These are phyloP conservation scores for Penicillium arizonense DNA, from an alignment of 495 filamentous ascomycete species.

Conservation along the genomic window DNA sequence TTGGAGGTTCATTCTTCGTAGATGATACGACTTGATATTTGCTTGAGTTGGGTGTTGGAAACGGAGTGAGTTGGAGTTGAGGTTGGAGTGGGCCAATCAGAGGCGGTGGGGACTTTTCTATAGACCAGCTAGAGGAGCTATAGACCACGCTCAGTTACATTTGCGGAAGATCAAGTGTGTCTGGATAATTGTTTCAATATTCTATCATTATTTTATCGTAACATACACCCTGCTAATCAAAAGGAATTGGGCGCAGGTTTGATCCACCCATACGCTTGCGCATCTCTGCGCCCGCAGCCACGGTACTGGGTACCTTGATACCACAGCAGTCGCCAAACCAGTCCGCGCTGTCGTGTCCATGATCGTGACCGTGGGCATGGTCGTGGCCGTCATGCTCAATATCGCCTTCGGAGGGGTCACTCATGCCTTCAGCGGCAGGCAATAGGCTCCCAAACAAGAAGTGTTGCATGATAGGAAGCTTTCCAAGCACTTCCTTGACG, in stretches of 20 bases:
- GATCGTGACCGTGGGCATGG: constrained; percentile 60
- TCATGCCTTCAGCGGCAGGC: constrained; percentile 80
- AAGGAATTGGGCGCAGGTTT: constrained; percentile 79
- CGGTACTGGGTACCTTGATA: constrained; percentile 93
- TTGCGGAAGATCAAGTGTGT: too few relatives aligned
- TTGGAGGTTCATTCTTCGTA: not conserved
- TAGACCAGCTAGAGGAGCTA: too few relatives aligned
- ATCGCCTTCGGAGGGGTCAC: constrained; percentile 46
- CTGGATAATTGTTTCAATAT: not conserved
- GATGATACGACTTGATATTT: not conserved
- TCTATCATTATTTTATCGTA: constrained; percentile 1
- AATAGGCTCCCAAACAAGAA: constrained; percentile 89
- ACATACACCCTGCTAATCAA: constrained; percentile 58
- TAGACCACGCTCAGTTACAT: too few relatives aligned
- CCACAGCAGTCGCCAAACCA: constrained; percentile 97
- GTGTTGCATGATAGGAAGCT: constrained; percentile 97
- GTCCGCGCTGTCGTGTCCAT: constrained; percentile 39
- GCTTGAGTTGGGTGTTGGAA: constrained; percentile 1
- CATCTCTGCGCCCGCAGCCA: constrained; percentile 84
- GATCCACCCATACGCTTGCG: constrained; percentile 67
- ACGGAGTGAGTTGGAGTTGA: constrained; percentile 8
- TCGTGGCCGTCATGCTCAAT: constrained; percentile 59
- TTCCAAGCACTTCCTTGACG: constrained; percentile 84
- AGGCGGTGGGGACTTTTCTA: constrained; percentile 3
- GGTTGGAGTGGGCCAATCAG: constrained; percentile 17